Conservation (phyloP, 2,329 filamentous ascomycete genomes). For the Diplodia intermedia region DNA sequence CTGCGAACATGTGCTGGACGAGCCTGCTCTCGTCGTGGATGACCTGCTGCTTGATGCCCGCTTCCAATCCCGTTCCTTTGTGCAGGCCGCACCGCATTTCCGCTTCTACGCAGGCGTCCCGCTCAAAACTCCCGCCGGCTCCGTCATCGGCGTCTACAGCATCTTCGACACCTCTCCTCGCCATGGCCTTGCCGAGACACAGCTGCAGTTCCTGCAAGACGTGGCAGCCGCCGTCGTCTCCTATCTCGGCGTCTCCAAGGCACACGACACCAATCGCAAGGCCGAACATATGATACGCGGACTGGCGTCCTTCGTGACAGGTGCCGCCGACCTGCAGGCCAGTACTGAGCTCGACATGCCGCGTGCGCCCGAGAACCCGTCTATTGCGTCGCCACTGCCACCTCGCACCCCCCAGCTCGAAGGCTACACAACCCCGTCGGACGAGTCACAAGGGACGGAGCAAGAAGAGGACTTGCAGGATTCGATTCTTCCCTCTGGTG, state of each 20-base stretch:
- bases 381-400: not conserved
- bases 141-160: slow-evolving; percentile 38
- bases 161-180: slow-evolving; percentile 40
- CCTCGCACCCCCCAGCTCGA: not conserved
- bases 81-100: slow-evolving; percentile 10
- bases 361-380: not conserved
- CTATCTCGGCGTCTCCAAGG: slow-evolving; percentile 36
- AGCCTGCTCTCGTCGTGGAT: not conserved
- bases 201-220: slow-evolving; percentile 43
- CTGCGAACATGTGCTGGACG: slow-evolving; percentile 35
- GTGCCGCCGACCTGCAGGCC: slow-evolving; percentile 22
- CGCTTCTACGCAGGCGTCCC: slow-evolving; percentile 43
- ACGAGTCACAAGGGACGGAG: not conserved
- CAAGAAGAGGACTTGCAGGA: slow-evolving; percentile 35
- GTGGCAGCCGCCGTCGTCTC: slow-evolving; percentile 39
- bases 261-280: slow-evolving; percentile 35
- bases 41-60: not conserved
- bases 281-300: slow-evolving; percentile 44
- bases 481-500: slow-evolving; percentile 39
- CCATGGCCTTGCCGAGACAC: slow-evolving; percentile 34
- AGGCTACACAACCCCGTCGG: not conserved
- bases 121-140: slow-evolving; percentile 38
- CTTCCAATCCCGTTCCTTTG: slow-evolving; percentile 34
- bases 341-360: not conserved
- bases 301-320: slow-evolving; percentile 40